Evolutionary conservation across 352 stramenopile genomes (phyloP).

Genomic region (Aphanomyces astaci): DNA sequence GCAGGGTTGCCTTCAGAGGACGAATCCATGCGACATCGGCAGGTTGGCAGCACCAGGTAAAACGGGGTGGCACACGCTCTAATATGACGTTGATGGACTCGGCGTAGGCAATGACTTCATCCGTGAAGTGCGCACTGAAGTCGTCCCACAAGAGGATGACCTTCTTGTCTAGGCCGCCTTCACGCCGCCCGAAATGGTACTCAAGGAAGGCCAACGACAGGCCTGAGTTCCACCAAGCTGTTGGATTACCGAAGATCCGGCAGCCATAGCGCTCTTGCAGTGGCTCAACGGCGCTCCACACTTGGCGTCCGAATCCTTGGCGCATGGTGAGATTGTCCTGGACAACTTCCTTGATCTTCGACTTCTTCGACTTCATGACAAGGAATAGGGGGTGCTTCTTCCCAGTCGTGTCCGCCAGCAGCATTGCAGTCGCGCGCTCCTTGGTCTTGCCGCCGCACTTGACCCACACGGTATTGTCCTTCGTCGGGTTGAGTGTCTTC

Average conservation of each 20-base stretch:
- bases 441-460: slow-evolving; percentile 25
- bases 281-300: slow-evolving; percentile 24
- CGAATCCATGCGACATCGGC: slow-evolving; percentile 29
- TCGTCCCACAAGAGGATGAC: slow-evolving; percentile 31
- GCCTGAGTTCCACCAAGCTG: slow-evolving; percentile 26
- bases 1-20: slow-evolving; percentile 22
- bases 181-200: slow-evolving; percentile 29
- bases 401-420: slow-evolving; percentile 22
- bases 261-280: slow-evolving; percentile 16
- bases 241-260: slow-evolving; percentile 26
- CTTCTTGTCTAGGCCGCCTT: not conserved
- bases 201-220: slow-evolving; percentile 27
- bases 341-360: not conserved
- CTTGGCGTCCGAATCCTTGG: slow-evolving; percentile 24
- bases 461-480: slow-evolving; percentile 27
- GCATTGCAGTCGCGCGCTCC: slow-evolving; percentile 25
- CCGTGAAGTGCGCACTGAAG: slow-evolving; percentile 31
- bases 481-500: slow-evolving; percentile 17
- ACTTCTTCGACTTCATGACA: slow-evolving; percentile 23
- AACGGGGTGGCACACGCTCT: slow-evolving; percentile 21
- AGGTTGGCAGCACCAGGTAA: slow-evolving; percentile 27
- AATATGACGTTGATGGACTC: slow-evolving; percentile 26
- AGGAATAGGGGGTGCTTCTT: slow-evolving; percentile 24
- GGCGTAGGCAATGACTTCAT: slow-evolving; percentile 25
- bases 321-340: not conserved